A percentile compares a stretch with the other conserved stretches of the same genome.
Evolutionary conservation across 1,284 basidiomycete genomes (phyloP).

Genomic region (Acaromyces ingoldii): DNA sequence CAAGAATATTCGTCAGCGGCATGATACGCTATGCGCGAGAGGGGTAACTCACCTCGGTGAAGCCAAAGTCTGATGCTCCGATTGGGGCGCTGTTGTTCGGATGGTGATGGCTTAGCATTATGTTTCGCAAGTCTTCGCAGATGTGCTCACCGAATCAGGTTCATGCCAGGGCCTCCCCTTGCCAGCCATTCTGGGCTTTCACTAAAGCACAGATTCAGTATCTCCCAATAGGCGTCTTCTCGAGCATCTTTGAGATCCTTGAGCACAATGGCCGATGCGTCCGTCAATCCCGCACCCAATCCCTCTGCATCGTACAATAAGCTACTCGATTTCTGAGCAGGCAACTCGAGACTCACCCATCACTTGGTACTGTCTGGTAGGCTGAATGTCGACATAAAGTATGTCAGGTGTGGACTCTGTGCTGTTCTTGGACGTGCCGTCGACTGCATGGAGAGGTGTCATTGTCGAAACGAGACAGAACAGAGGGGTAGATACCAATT

Average conservation of each 20-base stretch:
- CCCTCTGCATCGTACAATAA: no score
- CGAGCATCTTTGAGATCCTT: constrained; percentile 26
- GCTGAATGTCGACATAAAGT: constrained; percentile 15
- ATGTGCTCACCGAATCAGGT: constrained; percentile 14
- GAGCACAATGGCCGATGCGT: constrained; percentile 28
- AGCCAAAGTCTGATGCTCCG: constrained; percentile 32
- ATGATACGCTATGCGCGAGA: no score
- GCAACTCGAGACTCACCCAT: no score
- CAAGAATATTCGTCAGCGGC: no score
- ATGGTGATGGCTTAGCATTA: no score
- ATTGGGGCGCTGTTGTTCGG: constrained; percentile 20
- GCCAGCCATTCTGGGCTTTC: constrained; percentile 17
- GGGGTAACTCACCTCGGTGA: no score
- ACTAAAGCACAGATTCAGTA: constrained; percentile 28
- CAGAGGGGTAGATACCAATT: no score
- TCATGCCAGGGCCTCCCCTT: constrained; percentile 25
- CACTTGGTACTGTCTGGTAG: constrained; percentile 9
- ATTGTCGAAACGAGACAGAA: no score
- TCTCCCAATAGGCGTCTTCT: constrained; percentile 25
- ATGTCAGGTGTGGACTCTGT: constrained; percentile 18
- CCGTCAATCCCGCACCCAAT: constrained; percentile 29
- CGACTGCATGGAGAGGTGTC: constrained; percentile 1
- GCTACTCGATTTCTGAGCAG: no score
- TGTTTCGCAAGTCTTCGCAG: no score
- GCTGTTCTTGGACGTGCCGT: not conserved